Evolutionary conservation across 202 grass and related monocot species (phyloP).

Genomic region (Panicum virgatum): DNA sequence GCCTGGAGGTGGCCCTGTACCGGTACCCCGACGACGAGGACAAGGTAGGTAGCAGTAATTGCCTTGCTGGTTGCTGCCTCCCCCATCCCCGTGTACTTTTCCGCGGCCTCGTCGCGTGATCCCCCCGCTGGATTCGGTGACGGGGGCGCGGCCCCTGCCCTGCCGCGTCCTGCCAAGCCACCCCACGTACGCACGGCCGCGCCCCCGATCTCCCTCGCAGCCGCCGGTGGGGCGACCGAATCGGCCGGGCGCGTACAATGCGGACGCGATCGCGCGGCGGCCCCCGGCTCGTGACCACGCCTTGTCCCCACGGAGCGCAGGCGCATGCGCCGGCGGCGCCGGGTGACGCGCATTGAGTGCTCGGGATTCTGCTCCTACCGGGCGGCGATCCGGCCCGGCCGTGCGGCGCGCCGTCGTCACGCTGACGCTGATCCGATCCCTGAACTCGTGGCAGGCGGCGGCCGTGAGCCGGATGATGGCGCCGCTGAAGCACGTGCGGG

Average conservation of each 20-base stretch:
- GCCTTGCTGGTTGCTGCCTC: too few relatives aligned
- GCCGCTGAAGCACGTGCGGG: slow-evolving; percentile 64
- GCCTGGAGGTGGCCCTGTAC: slow-evolving; percentile 89
- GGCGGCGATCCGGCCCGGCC: too few relatives aligned
- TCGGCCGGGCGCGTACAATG: too few relatives aligned
- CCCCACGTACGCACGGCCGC: too few relatives aligned
- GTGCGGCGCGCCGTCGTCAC: background rate
- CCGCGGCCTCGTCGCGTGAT: slow-evolving; percentile 44
- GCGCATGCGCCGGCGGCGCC: too few relatives aligned
- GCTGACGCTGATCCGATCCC: background rate
- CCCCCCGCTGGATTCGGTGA: slow-evolving; percentile 65
- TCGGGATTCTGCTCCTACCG: background rate
- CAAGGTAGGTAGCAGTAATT: slow-evolving; percentile 66
- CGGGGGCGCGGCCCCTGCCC: background rate
- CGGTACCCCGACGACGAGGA: slow-evolving; percentile 61
- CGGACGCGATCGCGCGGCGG: too few relatives aligned
- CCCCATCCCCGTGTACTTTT: slow-evolving; percentile 45
- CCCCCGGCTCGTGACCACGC: slow-evolving; percentile 46
- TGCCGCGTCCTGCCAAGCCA: too few relatives aligned
- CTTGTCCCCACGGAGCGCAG: background rate
- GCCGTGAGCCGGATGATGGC: slow-evolving; percentile 45
- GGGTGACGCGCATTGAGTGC: background rate
- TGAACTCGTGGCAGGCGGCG: background rate
- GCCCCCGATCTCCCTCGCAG: too few relatives aligned
- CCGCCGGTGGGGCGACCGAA: background rate